These are phyloP conservation scores for Candida labiduridarum DNA, from an alignment of 1,139 yeast species.

Conservation along the genomic window DNA sequence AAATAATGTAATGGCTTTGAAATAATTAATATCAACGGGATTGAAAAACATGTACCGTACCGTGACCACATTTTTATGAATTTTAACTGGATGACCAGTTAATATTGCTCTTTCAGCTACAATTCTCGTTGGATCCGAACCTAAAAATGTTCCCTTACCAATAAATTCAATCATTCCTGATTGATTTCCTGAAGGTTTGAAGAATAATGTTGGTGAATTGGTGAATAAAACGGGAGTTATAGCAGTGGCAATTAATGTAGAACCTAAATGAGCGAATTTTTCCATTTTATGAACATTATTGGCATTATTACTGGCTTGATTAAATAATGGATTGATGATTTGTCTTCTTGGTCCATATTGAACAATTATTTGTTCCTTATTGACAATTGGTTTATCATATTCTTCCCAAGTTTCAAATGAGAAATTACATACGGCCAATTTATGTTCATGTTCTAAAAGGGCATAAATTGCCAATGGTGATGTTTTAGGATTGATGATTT, in stretches of 20 bases:
- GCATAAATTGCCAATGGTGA: slow-evolving; percentile 70
- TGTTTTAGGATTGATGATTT: slow-evolving; percentile 41
- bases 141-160: slow-evolving; percentile 89
- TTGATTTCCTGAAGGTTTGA: slow-evolving; percentile 40
- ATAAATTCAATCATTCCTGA: slow-evolving; percentile 61
- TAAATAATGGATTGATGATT: slow-evolving; percentile 80
- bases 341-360: slow-evolving; percentile 95
- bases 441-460: slow-evolving; percentile 82
- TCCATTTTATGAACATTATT: slow-evolving; percentile 89
- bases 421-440: slow-evolving; percentile 79
- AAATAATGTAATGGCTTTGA: slow-evolving; percentile 88
- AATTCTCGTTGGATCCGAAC: slow-evolving; percentile 82
- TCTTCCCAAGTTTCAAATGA: slow-evolving; percentile 88
- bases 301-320: slow-evolving; percentile 73
- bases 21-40: slow-evolving; percentile 84
- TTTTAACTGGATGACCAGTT: slow-evolving; percentile 95
- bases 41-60: slow-evolving; percentile 97
- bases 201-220: slow-evolving; percentile 77
- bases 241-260: slow-evolving; percentile 73
- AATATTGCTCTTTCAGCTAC: slow-evolving; percentile 85
- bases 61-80: slow-evolving; percentile 89
- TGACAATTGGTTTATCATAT: slow-evolving; percentile 78
- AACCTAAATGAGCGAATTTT: slow-evolving; percentile 81
- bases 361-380: slow-evolving; percentile 76
- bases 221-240: slow-evolving; percentile 89